Base-by-base conservation (phyloP, 805 yeast species). In the Zygotorulaspora florentina region DNA sequence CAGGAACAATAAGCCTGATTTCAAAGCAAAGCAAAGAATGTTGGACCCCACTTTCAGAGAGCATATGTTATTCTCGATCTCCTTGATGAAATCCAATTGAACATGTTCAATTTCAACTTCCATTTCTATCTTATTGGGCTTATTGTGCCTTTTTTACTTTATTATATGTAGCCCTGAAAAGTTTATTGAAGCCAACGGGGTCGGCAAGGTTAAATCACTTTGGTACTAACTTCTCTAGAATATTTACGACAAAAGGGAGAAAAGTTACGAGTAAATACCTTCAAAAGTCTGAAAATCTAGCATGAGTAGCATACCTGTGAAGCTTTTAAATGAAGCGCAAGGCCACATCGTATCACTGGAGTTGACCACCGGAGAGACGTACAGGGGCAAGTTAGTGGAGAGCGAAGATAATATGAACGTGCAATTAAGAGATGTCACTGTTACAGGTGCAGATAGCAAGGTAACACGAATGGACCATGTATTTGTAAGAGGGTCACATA, bases 321-420 rank as follows among this genome's bases (percentile, higher is more conserved):
- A 88, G 65, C 81, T 91, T 20, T 73, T 91, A 40, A 85, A 80
- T 61, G 99, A 90, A 67, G 86, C 96, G 8, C 85, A 80, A 72
- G 96, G 97, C 39, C 98, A 91, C 61, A 70, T 81, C 2, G 81
- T 91, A 8, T 80, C 95, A 1, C 64, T 91, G 13, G 99, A 91
- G 64, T 76, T 91, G 42, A 77, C 79, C 20, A 81, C 89, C 0
- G 98, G 98, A 1, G 90, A 85, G 52, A 79, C 85, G 0, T 91
- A 91, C 61, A 74, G 95, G 30, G 99, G 99, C 1, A 88, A 85
- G 61, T 74, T 91, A 38, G 63, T 84, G 3, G 96, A 85, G 59
- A 83, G 84, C 65, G 96, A 91, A 67, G 98, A 91, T 58, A 90
- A 85, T 65, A 93, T 91, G 98, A 91, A 91, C 62, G 80, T 91